Base-by-base conservation (phyloP, 768 basidiomycete genomes). In the Tubosaeta sp. region DNA sequence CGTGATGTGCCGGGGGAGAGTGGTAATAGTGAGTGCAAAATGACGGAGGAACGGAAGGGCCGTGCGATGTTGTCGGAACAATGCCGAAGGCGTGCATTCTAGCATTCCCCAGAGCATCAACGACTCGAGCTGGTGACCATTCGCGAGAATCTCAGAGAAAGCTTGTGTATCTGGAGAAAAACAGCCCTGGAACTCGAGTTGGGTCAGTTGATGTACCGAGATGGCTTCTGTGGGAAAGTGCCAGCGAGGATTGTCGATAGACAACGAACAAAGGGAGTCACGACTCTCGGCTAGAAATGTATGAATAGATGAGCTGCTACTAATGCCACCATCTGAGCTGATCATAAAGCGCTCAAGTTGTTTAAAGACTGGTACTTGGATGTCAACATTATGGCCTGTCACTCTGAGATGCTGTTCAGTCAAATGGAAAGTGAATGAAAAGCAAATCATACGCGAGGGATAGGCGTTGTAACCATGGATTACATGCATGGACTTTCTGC, bases 101-200 rank as follows among this genome's bases (percentile, higher is more conserved):
- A 86, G 71, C 22, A 74, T 68, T 56, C 80, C 80, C 9, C 76
- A 71, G 11, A 89, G 70, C 50, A 75, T 74, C 27, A 88, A 72
- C 0, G 74, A 77, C 63, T 88, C 84, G 17, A 88, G 72, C 59
- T 87, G 85, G 19, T 78, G 73, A 3, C 84, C 85, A 55, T 82
- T 72, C 2, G 69, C 64, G 16, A 89, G 74, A 45, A 89, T 78
- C 49, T 84, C 82, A 6, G 77, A 72, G 56, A 88, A 76, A 2
- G 76, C 74, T 27, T 79, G 74, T 1, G 74, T 72, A 44, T 76
- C 76, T 1, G 70, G 56, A 0, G 80, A 76, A 62, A 85, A 75
- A 55, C 76, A 72, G 8, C 85, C 83, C 2, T 76, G 73, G 64
- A 86, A 86, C 56, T 81, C 72, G 54, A 88, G 76, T 46, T 77